Evolutionary conservation across 305 asterid genomes (phyloP), one percentile per base, ranked within the genome.

Genomic region (Fraxinus sp.): DNA sequence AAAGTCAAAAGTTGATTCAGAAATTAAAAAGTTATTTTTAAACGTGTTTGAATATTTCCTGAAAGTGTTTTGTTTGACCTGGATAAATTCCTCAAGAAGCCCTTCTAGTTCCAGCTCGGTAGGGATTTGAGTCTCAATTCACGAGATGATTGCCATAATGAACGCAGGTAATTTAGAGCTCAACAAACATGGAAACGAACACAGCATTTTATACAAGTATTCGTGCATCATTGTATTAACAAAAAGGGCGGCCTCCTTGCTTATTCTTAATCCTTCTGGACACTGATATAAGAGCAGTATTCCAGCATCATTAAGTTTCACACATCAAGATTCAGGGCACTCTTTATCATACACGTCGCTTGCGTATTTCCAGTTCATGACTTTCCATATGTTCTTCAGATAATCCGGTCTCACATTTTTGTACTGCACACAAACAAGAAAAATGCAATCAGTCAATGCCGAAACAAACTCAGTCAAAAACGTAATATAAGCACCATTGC

Each of bases 321-420:
- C 26, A 35, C 77, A n/a, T 72, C 28, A 72, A 72, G 77, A 72
- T 32, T 72, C 46, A 11, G 59, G 62, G 78, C 78, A 68, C 55
- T 82, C 87, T 64, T 30, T 80, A 14, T 75, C 84, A 7, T 77
- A 83, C 22, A 84, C 85, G 20, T 81, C 83, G 52, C 68, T 66
- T 10, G 88, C 87, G 49, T 85, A 86, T 39, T 81, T 86, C 91
- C 89, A 84, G 83, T 84, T 86, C 84, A 88, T 64, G 35, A 88
- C 89, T 18, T 79, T 86, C 87, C 91, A 88, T 57, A 84, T 78
- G 78, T 84, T 84, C 87, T 77, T 83, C 81, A 88, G 84, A 57
- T 84, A 86, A n/a, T 88, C 89, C 28, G 84, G 81, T 82, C n/a
- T 86, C 78, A 26, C 89, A 77, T 87, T 87, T 75, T 87, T 88